Evolutionary conservation across 164 flowering plant species (phyloP).

Genomic region (Vitis amurensis): DNA sequence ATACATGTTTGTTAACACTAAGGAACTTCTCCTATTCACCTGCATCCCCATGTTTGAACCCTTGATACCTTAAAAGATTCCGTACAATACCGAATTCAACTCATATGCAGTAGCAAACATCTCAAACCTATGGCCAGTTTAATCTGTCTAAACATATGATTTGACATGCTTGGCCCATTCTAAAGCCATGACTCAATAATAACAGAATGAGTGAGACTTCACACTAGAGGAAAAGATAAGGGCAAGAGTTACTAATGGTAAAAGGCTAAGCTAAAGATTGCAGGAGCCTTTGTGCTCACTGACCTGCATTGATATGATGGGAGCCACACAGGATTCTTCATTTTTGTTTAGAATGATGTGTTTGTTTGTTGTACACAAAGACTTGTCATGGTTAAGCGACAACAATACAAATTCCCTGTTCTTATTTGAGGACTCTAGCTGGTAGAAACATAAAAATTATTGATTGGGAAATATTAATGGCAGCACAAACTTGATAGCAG

Average conservation of each 20-base stretch:
- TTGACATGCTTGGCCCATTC: conserved; percentile 23
- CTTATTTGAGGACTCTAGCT: conserved; percentile 11
- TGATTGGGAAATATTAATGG: conserved; percentile 6
- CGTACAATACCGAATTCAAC: background rate
- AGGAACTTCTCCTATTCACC: conserved; percentile 13
- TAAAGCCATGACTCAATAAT: conserved; percentile 15
- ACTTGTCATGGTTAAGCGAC: conserved; percentile 12
- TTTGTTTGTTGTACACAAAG: background rate
- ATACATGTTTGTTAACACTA: conserved; percentile 26
- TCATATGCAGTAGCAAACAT: background rate
- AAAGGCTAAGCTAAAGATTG: conserved; percentile 3
- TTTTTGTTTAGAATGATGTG: background rate
- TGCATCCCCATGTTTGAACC: conserved; percentile 18
- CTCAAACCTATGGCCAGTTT: conserved; percentile 6
- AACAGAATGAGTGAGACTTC: conserved; percentile 8
- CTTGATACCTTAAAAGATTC: background rate
- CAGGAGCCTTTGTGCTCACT: background rate
- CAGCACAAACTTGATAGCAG: background rate
- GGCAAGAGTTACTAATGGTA: background rate
- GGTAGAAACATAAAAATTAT: conserved; percentile 12
- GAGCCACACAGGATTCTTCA: conserved; percentile 19
- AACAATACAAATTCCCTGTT: conserved; percentile 5
- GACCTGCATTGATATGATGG: conserved; percentile 9
- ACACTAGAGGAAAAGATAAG: conserved; percentile 7
- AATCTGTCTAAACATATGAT: conserved; percentile 11